phyloP scores from a whole-genome alignment of 192 early-diverging fungal genomes.

The Entomortierella chlamydospora region DNA sequence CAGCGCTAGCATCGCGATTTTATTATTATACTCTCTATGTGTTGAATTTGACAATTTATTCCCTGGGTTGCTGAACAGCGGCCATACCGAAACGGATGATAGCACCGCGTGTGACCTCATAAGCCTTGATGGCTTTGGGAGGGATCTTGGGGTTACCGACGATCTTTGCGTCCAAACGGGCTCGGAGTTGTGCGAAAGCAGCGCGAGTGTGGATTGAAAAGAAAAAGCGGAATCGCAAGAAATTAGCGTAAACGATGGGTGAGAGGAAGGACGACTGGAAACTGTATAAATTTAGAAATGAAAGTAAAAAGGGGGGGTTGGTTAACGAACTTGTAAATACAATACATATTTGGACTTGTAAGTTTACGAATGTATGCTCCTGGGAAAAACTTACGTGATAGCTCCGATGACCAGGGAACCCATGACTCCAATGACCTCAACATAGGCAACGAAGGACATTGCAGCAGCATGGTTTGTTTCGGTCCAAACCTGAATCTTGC shows the following conservation, averaged over 20 bases:
- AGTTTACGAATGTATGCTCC: too few species aligned
- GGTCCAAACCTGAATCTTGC: conserved; percentile 63
- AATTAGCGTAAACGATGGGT: conserved; percentile 73
- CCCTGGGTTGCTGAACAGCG: conserved; percentile 43
- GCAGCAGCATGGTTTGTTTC: conserved; percentile 71
- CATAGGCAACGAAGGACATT: conserved; percentile 71
- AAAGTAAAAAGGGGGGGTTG: conserved; percentile 38
- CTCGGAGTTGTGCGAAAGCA: conserved; percentile 53
- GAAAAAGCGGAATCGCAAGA: conserved; percentile 79
- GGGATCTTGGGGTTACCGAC: conserved; percentile 61
- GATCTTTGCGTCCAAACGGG: conserved; percentile 46
- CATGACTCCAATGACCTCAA: conserved; percentile 79
- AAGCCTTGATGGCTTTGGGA: conserved; percentile 55
- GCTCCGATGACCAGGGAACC: conserved; percentile 66
- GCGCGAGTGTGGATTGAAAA: conserved; percentile 65
- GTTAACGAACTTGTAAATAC: too few species aligned
- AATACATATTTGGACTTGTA: too few species aligned
- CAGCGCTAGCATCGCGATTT: too few species aligned
- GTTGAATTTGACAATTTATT: neutral
- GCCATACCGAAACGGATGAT: conserved; percentile 52
- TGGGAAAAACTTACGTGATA: conserved; percentile 55
- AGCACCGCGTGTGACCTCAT: conserved; percentile 41
- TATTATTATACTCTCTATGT: too few species aligned
- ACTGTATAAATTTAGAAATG: conserved; percentile 51
- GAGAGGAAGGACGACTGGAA: conserved; percentile 64